Percentiles rank a stretch among this genome's conserved stretches.
Evolutionary conservation across 345 rosid species (phyloP).

Genomic region (Eucalyptus leucophloia): DNA sequence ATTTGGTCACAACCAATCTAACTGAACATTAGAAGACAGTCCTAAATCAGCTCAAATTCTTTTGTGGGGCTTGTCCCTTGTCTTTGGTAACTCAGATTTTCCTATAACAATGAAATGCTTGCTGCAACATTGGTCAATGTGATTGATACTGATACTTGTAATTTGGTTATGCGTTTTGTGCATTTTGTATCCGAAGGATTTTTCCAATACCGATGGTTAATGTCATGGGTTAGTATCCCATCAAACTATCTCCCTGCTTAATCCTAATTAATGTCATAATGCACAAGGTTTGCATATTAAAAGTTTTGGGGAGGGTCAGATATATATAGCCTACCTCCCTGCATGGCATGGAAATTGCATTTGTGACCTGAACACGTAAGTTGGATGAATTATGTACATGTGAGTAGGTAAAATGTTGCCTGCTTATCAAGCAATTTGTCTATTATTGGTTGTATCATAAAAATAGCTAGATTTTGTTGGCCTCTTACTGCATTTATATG

Average conservation of each 20-base stretch:
- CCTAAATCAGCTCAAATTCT: neutral
- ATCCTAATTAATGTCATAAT: neutral
- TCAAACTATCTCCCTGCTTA: neutral
- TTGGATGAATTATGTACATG: neutral
- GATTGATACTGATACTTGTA: neutral
- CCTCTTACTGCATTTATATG: neutral
- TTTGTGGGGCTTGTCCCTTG: neutral
- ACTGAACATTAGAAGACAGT: neutral
- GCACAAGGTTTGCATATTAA: neutral
- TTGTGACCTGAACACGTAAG: neutral
- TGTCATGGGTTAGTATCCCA: neutral
- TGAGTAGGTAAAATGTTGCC: neutral
- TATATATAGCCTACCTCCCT: neutral
- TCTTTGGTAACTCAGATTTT: neutral
- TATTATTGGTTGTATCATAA: neutral
- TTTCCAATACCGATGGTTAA: neutral
- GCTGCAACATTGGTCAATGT: neutral
- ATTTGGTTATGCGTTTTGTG: neutral
- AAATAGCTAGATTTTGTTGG: neutral
- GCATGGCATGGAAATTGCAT: neutral
- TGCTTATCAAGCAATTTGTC: neutral
- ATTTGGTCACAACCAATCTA: neutral
- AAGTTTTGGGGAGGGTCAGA: neutral
- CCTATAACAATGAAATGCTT: neutral
- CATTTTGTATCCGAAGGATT: neutral